Base-by-base conservation (phyloP, 108 stramenopile species). In the Stephanodiscus minutulus region DNA sequence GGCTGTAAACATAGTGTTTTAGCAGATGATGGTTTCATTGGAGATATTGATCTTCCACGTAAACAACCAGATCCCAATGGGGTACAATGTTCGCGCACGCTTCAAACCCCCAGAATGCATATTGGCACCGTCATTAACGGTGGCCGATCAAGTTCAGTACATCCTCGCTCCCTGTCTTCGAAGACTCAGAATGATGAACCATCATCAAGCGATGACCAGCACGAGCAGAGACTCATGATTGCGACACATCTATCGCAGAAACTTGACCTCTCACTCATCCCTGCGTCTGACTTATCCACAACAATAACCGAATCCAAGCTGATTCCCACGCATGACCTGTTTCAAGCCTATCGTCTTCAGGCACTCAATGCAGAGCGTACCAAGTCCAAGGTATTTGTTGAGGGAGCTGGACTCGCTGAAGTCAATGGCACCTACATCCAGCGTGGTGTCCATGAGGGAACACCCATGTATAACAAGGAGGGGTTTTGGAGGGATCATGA, bases 391-490 rank as follows among this genome's bases (percentile, higher is more conserved):
- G 79, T 92, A n/a, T 62, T 82, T 22, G 85, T 96, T 5, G 76
- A 85, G 68, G 87, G 88, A 29, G 96, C 96, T 17, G 96, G 96
- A 12, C 58, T 83, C 12, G 53, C 68, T 2, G 89, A 71, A 25
- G 87, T 92, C 21, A 92, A 94, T 80, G 96, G 96, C 4, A 64
- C 67, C 0, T 96, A 95, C 70, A 67, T 60, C 12, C 82, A 81
- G 74, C 80, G 82, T 18, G 91, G 91, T 12, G 66, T 69, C 15
- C 88, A 83, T 57, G 86, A 91, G 56, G 66, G 82, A 18, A 91
- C 73, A 2, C 75, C 77, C 41, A 89, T 82, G 72, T 97, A 84
- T 64, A 82, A 64, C 43, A 83, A 76, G 41, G 58, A 75, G 20
- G 91, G 87, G 9, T 66, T 72, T 24, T 88, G 80, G 70, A 57